A percentile compares a stretch with the other conserved stretches of the same genome.
These are phyloP conservation scores for Trypanosoma mega DNA, from an alignment of 208 protist genomes.

Conservation along the genomic window DNA sequence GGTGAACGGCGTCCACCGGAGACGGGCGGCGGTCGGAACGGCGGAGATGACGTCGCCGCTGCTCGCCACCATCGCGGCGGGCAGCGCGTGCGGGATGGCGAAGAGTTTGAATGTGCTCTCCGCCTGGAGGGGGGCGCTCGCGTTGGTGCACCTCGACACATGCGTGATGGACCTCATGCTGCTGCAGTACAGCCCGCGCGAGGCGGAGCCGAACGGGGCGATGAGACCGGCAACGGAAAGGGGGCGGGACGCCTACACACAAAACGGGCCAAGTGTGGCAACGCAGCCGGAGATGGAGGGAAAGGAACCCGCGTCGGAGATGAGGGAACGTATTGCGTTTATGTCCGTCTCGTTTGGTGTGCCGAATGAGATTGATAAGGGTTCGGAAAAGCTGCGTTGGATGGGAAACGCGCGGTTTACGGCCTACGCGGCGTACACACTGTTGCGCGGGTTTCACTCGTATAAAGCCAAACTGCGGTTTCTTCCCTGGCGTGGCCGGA, in stretches of 20 bases:
- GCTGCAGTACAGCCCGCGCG: conserved; percentile 50
- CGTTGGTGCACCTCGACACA: conserved; percentile 67
- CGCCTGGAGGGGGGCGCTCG: conserved; percentile 41
- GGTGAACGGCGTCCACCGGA: conserved; percentile 75
- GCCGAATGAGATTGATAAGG: conserved; percentile 82
- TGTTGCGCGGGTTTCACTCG: conserved; percentile 50
- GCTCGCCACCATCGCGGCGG: conserved; percentile 72
- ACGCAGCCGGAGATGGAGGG: background rate
- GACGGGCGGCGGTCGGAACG: conserved; percentile 32
- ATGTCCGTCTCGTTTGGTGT: conserved; percentile 86
- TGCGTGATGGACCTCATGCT: conserved; percentile 62
- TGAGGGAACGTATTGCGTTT: conserved; percentile 68
- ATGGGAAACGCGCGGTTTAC: conserved; percentile 84
- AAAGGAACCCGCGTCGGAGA: conserved; percentile 30
- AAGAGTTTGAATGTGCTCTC: conserved; percentile 65
- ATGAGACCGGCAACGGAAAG: conserved; percentile 26
- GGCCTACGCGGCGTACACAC: conserved; percentile 60
- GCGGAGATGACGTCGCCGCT: no score
- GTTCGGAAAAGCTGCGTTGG: conserved; percentile 81
- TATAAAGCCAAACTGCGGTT: conserved; percentile 71
- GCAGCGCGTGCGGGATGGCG: conserved; percentile 84
- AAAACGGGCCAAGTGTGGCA: background rate
- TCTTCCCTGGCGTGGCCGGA: conserved; percentile 57
- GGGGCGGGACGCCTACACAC: conserved; percentile 3
- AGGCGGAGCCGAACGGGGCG: no score